Evolutionary conservation across 768 basidiomycete species (phyloP), one percentile per base, ranked within the genome.

Genomic region (Suillus clintonianus): DNA sequence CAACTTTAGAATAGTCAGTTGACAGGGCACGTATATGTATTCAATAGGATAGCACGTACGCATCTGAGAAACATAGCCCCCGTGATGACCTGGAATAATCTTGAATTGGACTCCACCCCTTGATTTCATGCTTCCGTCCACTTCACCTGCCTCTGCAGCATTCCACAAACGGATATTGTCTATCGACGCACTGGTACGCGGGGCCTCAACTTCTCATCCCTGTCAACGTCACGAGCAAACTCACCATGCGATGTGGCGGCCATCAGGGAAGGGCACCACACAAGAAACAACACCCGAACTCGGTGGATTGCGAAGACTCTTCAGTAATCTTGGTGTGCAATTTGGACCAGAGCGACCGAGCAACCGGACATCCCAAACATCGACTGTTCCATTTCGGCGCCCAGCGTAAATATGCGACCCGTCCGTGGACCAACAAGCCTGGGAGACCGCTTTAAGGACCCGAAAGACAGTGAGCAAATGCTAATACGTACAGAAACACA

Each of bases 161-260:
- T 98, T 95, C 96, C 96, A 98, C 43, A 98, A 76, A 14, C 97
- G 86, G 65, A 99, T 85, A 71, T 97, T 97, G 78, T 99, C 97
- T 57, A 89, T 83, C 10, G 95, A 97, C 11, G 94, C 97, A 67
- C 93, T 96, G 69, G 32, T 64, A 64, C 59, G 55, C 39, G 61
- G 61, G 48, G 42, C 67, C 60, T 68, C 71, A 65, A 53, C 62
- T 65, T 71, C 68, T 67, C 67, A 63, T 65, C 67, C 65, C 47
- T 56, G 24, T 53, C 13, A 43, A 48, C 9, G 53, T 62, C 66
- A 68, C 65, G 62, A 57, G 62, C 60, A 59, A 60, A 80, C 89
- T 68, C 68, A 96, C 95, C 91, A 93, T 24, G 92, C 94, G 32
- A 98, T 84, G 77, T 97, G 95, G 62, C 87, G 83, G n/a, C 91